phyloP scores from a whole-genome alignment of 805 yeast species.

The Candida succiphila region DNA sequence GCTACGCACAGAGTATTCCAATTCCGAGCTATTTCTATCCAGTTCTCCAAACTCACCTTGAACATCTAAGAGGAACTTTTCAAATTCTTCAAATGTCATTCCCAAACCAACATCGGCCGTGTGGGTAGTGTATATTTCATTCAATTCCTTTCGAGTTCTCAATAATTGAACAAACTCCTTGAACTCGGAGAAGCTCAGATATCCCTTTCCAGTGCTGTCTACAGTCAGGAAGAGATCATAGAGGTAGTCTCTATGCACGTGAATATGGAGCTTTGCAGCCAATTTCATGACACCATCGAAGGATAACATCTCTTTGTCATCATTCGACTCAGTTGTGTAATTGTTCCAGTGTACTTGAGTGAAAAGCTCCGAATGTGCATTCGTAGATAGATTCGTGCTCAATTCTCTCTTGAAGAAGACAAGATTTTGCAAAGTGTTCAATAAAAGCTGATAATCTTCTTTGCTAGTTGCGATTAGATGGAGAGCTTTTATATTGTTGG shows the following conservation, averaged over 20 bases:
- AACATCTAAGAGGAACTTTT: constrained; percentile 30
- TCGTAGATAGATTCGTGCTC: constrained; percentile 49
- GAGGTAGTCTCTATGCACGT: constrained; percentile 48
- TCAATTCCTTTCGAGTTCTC: constrained; percentile 57
- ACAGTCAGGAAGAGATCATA: constrained; percentile 41
- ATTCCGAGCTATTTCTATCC: too few relatives aligned
- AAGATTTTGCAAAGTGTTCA: constrained; percentile 44
- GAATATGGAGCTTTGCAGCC: constrained; percentile 61
- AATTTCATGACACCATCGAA: constrained; percentile 63
- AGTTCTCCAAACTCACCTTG: constrained; percentile 36
- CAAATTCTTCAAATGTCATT: constrained; percentile 24
- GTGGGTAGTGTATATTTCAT: constrained; percentile 32
- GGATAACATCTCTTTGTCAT: constrained; percentile 29
- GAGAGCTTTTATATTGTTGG: constrained; percentile 61
- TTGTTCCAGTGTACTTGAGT: constrained; percentile 58
- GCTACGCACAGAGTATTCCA: constrained; percentile 17
- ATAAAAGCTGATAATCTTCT: constrained; percentile 42
- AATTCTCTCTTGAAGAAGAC: constrained; percentile 49
- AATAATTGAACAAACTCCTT: constrained; percentile 61
- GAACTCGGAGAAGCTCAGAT: constrained; percentile 63
- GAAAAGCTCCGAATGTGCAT: constrained; percentile 24
- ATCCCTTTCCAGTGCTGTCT: constrained; percentile 37
- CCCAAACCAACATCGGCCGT: constrained; percentile 12
- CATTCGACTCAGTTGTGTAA: constrained; percentile 16
- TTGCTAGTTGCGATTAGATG: constrained; percentile 61